Percentiles rank a stretch among this genome's conserved stretches.
Evolutionary conservation across 73 alveolate genomes (phyloP).

Genomic region (Breviolum minutum): DNA sequence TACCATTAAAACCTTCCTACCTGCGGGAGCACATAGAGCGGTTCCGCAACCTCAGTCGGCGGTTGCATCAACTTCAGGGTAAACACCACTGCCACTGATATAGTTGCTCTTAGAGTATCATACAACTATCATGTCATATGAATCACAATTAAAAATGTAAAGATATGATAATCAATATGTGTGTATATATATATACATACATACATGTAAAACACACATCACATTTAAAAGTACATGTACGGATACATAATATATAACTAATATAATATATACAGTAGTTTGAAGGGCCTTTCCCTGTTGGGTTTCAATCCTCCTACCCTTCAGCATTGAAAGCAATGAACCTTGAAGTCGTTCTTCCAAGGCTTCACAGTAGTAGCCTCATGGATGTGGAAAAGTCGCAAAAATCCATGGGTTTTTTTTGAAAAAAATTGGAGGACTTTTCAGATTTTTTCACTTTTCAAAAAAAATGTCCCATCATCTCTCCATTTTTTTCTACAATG

Average conservation of each 20-base stretch:
- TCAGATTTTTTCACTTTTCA: too few species aligned
- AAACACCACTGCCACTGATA: neutral
- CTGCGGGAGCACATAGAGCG: constrained; percentile 26
- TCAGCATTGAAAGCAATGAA: too few species aligned
- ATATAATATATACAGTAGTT: neutral
- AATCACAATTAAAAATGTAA: neutral
- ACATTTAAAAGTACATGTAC: too few species aligned
- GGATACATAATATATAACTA: neutral
- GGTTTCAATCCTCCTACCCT: neutral
- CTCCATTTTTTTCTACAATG: too few species aligned
- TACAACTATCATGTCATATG: too few species aligned
- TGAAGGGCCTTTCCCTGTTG: neutral
- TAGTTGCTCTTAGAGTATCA: too few species aligned
- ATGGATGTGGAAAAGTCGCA: too few species aligned
- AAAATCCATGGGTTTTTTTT: too few species aligned
- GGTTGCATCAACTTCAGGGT: neutral
- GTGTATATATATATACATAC: too few species aligned
- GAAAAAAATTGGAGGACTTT: too few species aligned
- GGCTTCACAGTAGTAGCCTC: neutral
- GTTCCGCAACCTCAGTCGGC: constrained; percentile 10
- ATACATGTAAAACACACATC: too few species aligned
- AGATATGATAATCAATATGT: neutral
- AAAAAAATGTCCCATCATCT: too few species aligned
- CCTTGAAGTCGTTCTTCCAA: constrained; percentile 25
- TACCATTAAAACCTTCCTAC: neutral